Evolutionary conservation across 2,329 filamentous ascomycete genomes (phyloP).

Genomic region (Aspergillus oerlinghausenensis): DNA sequence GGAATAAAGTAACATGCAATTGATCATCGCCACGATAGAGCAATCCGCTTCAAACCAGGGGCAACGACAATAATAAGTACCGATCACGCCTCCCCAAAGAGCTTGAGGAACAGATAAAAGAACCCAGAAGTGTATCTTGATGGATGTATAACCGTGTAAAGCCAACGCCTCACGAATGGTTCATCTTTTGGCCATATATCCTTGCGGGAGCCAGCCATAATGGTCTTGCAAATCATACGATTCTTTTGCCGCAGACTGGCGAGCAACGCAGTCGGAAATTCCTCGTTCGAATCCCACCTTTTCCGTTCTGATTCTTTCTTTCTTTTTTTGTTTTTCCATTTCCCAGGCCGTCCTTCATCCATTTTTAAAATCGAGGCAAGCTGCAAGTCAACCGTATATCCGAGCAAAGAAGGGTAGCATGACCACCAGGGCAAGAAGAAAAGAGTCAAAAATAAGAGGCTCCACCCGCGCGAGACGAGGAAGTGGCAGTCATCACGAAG

Average conservation of each 20-base stretch:
- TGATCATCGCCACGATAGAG: slow-evolving; percentile 9
- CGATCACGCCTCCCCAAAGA: slow-evolving; percentile 10
- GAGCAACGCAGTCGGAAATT: not conserved
- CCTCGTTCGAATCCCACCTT: not conserved
- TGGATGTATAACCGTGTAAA: slow-evolving; percentile 21
- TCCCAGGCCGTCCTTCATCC: not conserved
- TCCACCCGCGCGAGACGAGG: slow-evolving; percentile 24
- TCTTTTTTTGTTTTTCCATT: not conserved
- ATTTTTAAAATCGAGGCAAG: not conserved
- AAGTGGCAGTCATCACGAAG: slow-evolving; percentile 20
- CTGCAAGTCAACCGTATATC: not conserved
- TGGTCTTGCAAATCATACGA: not conserved
- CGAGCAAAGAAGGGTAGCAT: slow-evolving; percentile 9
- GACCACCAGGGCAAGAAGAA: slow-evolving; percentile 6
- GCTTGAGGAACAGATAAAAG: slow-evolving; percentile 8
- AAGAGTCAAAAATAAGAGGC: slow-evolving; percentile 11
- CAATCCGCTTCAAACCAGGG: slow-evolving; percentile 12
- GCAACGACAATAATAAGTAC: slow-evolving; percentile 8
- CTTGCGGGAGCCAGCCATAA: not conserved
- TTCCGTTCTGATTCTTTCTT: not conserved
- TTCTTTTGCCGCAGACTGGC: not conserved
- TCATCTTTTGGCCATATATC: slow-evolving; percentile 7
- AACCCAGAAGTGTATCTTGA: slow-evolving; percentile 18
- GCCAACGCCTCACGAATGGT: slow-evolving; percentile 17
- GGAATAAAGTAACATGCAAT: slow-evolving; percentile 10